Conservation (phyloP, 306 rosid genomes). For the Glycine latifolia region DNA sequence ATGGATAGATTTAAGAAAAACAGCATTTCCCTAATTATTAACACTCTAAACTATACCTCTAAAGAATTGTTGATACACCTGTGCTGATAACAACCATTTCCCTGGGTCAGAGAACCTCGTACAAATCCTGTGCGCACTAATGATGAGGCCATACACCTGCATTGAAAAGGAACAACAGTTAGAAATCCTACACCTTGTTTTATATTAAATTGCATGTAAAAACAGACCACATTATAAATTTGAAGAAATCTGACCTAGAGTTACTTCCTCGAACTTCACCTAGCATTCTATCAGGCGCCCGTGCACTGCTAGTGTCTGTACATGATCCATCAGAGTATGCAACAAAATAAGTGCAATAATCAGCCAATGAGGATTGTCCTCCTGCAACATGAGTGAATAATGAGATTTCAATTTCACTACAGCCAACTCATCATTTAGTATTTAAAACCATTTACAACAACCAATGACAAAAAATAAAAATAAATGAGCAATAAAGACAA, state of each 20-base stretch:
- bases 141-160: slow-evolving; percentile 96
- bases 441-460: slow-evolving; percentile 20
- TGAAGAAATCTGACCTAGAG: slow-evolving; percentile 71
- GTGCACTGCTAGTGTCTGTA: slow-evolving; percentile 89
- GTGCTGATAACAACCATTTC: slow-evolving; percentile 99
- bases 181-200: slow-evolving; percentile 35
- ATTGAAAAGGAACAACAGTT: slow-evolving; percentile 44
- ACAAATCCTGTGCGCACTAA: slow-evolving; percentile 95
- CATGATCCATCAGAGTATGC: slow-evolving; percentile 99
- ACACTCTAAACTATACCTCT: slow-evolving; percentile 65
- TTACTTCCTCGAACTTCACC: slow-evolving; percentile 96
- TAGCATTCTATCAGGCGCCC: slow-evolving; percentile 97
- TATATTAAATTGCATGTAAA: slow-evolving; percentile 4
- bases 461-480: slow-evolving; percentile 15
- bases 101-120: slow-evolving; percentile 93
- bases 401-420: slow-evolving; percentile 31
- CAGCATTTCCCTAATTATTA: neutral
- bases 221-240: slow-evolving; percentile 14
- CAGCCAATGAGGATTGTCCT: slow-evolving; percentile 99
- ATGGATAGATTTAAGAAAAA: neutral
- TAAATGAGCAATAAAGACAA: neutral
- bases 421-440: slow-evolving; percentile 14
- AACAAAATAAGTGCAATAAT: slow-evolving; percentile 97
- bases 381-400: slow-evolving; percentile 64
- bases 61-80: slow-evolving; percentile 80